Conservation (phyloP, 768 basidiomycete species). For the Galerina sulciceps region DNA sequence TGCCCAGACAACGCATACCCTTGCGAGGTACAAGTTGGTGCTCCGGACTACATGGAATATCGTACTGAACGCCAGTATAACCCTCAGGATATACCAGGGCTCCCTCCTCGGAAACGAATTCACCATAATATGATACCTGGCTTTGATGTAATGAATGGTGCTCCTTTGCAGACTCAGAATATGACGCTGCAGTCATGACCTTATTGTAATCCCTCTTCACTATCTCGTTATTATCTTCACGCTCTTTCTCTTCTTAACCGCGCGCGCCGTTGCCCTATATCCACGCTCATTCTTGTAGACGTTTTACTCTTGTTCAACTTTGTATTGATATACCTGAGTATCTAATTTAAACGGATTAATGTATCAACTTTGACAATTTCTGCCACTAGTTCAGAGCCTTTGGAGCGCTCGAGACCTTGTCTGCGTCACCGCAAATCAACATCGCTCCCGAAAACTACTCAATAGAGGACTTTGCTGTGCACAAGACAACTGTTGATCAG, state of each 20-base stretch:
- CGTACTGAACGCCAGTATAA: slow-evolving; percentile 28
- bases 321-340: slow-evolving; percentile 19
- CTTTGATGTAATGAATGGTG: slow-evolving; percentile 57
- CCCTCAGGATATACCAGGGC: slow-evolving; percentile 52
- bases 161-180: slow-evolving; percentile 58
- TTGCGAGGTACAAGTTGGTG: slow-evolving; percentile 47
- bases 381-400: not conserved
- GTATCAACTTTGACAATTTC: slow-evolving; percentile 3
- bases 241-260: slow-evolving; percentile 24
- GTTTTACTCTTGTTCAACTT: slow-evolving; percentile 12
- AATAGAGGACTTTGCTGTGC: slow-evolving; percentile 8
- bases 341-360: slow-evolving; percentile 20
- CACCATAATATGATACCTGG: slow-evolving; percentile 65
- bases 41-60: slow-evolving; percentile 30
- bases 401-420: not conserved
- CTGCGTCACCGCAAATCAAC: not conserved
- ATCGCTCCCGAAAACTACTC: not conserved
- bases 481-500: slow-evolving; percentile 16
- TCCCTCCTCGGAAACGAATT: slow-evolving; percentile 65
- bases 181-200: slow-evolving; percentile 58
- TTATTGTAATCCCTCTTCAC: slow-evolving; percentile 4
- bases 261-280: slow-evolving; percentile 13
- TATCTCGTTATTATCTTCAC: slow-evolving; percentile 15
- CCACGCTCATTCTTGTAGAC: slow-evolving; percentile 21
- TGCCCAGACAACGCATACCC: slow-evolving; percentile 44